Base-by-base conservation (phyloP, 1,284 basidiomycete genomes). In the Sporisorium graminicola region DNA sequence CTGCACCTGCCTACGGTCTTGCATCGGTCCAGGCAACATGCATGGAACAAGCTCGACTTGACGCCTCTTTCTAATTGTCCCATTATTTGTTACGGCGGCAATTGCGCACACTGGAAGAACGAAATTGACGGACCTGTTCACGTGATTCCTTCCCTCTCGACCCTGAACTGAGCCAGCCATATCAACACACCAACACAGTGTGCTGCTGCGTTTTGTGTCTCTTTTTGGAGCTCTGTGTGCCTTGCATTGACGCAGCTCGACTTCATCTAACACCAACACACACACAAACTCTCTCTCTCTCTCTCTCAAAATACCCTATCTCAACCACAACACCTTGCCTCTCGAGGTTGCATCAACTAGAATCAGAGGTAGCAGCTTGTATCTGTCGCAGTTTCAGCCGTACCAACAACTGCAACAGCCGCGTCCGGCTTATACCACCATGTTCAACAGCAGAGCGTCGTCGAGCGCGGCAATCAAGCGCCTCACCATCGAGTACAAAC, bases 401-500 rank as follows among this genome's bases (percentile, higher is more conserved):
- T 20, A 18, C 14, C 44, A 27, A 13, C 44, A 5, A 47, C 44
- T 1, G 4, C 16, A 4, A 47, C 18, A 47, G 6, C 22, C 44
- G 14, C 2, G 10, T 22, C n/a, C n/a, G 8, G 40, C n/a, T 5
- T 10, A 31, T 26, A 13, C 43, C 58, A 65, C 9, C 55, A 79
- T 79, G 77, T 79, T 77, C 67, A 77, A 77, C 69, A 71, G 65
- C 52, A 58, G 77, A 44, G 61, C 67, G 7, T 71, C 70, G 7
- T 71, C 67, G 35, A 74, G 69, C 55, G 83, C 83, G 10, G 84
- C 84, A 7, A 80, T 84, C 53, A 81, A 82, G 70, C 78, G 84
- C n/a, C 79, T 85, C 43, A 83, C 77, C 52, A 82, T 85, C 61
- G 84, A 85, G 66, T 85, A 85, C 78, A 85, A 84, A 67, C 84